phyloP scores from a whole-genome alignment of 805 yeast species.

The Metschnikowia reukaufii region DNA sequence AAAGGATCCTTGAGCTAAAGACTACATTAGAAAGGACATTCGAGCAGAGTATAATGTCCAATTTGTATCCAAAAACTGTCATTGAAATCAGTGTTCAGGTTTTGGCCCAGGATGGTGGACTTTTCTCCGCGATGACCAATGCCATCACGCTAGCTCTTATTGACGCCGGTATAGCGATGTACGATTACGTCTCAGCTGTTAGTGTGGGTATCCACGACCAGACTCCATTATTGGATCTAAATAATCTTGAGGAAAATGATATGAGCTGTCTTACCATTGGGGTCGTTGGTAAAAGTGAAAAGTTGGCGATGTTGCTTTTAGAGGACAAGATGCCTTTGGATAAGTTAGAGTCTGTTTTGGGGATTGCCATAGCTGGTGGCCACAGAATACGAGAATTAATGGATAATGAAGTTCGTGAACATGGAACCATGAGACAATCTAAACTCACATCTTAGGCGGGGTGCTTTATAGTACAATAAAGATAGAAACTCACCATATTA shows the following conservation, averaged over 20 bases:
- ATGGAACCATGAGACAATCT: slow-evolving; percentile 60
- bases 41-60: slow-evolving; percentile 68
- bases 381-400: slow-evolving; percentile 77
- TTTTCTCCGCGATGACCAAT: slow-evolving; percentile 75
- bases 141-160: slow-evolving; percentile 86
- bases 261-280: slow-evolving; percentile 81
- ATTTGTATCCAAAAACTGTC: slow-evolving; percentile 78
- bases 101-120: slow-evolving; percentile 86
- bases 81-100: slow-evolving; percentile 77
- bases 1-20: slow-evolving; percentile 64
- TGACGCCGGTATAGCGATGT: slow-evolving; percentile 94
- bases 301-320: slow-evolving; percentile 69
- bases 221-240: slow-evolving; percentile 76
- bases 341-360: slow-evolving; percentile 68
- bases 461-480: too few relatives aligned
- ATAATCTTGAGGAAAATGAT: slow-evolving; percentile 78
- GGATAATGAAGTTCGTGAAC: slow-evolving; percentile 80
- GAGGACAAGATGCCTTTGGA: slow-evolving; percentile 89
- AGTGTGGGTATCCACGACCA: slow-evolving; percentile 79
- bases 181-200: slow-evolving; percentile 81
- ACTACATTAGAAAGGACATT: slow-evolving; percentile 69
- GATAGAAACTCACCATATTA: too few relatives aligned
- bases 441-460: slow-evolving; percentile 28
- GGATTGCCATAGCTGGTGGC: slow-evolving; percentile 84
- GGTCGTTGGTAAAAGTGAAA: slow-evolving; percentile 77